Evolutionary conservation across 2,329 filamentous ascomycete species (phyloP).

Genomic region (Plenodomus tracheiphilus): DNA sequence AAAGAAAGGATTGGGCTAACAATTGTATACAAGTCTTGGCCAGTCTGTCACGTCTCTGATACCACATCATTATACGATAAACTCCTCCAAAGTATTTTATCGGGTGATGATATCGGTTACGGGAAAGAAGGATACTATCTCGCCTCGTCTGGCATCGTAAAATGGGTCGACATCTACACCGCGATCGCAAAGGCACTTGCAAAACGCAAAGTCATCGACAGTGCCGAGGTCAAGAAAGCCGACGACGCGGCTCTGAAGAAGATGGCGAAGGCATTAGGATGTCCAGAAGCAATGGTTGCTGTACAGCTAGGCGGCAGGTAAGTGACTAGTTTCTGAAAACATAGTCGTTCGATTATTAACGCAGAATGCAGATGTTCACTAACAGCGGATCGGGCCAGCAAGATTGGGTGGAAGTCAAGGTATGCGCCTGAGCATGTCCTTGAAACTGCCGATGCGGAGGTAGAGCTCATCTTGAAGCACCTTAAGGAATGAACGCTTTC

Average conservation of each 20-base stretch:
- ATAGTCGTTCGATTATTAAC: no score
- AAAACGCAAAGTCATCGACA: conserved; percentile 46
- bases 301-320: no score
- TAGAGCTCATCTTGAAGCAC: conserved; percentile 47
- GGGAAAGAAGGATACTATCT: conserved; percentile 57
- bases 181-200: conserved; percentile 50
- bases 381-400: conserved; percentile 46
- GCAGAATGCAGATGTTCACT: conserved; percentile 47
- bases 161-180: conserved; percentile 56
- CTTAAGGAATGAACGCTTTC: no score
- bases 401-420: conserved; percentile 53
- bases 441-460: conserved; percentile 51
- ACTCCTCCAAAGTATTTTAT: conserved; percentile 52
- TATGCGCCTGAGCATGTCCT: conserved; percentile 53
- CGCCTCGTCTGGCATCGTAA: conserved; percentile 53
- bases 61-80: conserved; percentile 53
- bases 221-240: conserved; percentile 42
- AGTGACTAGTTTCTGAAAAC: no score
- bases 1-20: no score
- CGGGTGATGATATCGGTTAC: conserved; percentile 40
- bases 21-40: no score
- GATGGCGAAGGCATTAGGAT: no score
- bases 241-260: conserved; percentile 42
- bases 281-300: no score
- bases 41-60: conserved; percentile 57